Percentiles rank a stretch among this genome's conserved stretches.
phyloP scores from a whole-genome alignment of 2,329 filamentous ascomycete genomes.

The Aspergillus candidus region DNA sequence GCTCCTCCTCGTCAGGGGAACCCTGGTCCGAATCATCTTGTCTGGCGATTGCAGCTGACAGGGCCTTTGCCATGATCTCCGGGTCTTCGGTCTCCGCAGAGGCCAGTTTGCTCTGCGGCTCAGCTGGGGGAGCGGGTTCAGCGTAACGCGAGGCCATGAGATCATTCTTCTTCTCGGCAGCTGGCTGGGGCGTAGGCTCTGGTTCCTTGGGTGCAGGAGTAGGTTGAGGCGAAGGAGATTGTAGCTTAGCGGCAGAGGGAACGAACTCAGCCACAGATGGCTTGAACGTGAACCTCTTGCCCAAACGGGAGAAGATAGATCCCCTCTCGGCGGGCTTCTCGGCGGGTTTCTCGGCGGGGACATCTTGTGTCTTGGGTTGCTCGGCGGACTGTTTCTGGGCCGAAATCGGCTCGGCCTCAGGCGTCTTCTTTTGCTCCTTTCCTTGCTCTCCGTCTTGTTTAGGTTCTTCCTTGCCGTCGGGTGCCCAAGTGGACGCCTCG shows the following conservation, averaged over 20 bases:
- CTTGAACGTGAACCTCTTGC: constrained; percentile 59
- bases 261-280: constrained; percentile 28
- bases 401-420: constrained; percentile 4
- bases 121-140: constrained; percentile 20
- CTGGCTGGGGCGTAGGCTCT: constrained; percentile 10
- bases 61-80: constrained; percentile 3
- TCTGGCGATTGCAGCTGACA: constrained; percentile 1
- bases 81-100: constrained; percentile 10
- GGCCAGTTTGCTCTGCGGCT: constrained; percentile 15
- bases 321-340: constrained; percentile 30
- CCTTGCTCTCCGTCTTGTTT: constrained; percentile 43
- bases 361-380: constrained; percentile 3
- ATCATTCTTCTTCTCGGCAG: constrained; percentile 19
- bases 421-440: constrained; percentile 7
- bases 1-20: constrained; percentile 56
- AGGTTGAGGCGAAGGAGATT: constrained; percentile 9
- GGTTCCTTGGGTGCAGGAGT: constrained; percentile 14
- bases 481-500: constrained; percentile 48
- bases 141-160: constrained; percentile 34
- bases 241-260: constrained; percentile 12
- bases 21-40: constrained; percentile 23
- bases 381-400: constrained; percentile 10
- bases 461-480: constrained; percentile 52
- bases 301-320: constrained; percentile 63
- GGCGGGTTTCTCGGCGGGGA: constrained; percentile 10